These are phyloP conservation scores for Pseudotulostoma volvatum DNA, from an alignment of 495 filamentous ascomycete genomes.

Conservation along the genomic window DNA sequence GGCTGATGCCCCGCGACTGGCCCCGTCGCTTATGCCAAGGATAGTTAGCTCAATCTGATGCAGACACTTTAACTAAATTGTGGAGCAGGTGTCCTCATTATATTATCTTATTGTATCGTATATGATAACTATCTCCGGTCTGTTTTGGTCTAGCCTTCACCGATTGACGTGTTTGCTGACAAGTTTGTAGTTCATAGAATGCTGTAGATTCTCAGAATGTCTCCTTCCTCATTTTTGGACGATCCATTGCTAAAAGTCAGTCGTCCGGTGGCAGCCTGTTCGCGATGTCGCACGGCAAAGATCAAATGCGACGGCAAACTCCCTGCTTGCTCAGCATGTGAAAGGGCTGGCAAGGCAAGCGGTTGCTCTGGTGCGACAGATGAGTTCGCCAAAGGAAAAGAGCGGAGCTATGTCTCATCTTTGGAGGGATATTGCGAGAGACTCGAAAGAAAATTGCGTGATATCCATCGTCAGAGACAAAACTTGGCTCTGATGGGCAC, in stretches of 20 bases:
- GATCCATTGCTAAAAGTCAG: constrained; percentile 76
- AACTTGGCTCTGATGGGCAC: constrained; percentile 41
- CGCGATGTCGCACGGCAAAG: constrained; percentile 80
- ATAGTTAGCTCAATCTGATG: too few species aligned
- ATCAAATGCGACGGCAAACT: constrained; percentile 93
- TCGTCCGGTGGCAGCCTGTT: constrained; percentile 82
- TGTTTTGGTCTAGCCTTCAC: too few species aligned
- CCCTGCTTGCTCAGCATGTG: constrained; percentile 83
- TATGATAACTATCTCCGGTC: too few species aligned
- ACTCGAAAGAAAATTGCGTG: constrained; percentile 54
- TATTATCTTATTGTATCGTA: too few species aligned
- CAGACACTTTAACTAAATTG: too few species aligned
- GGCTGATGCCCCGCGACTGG: too few species aligned
- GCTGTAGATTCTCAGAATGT: too few species aligned
- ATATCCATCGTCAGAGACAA: constrained; percentile 38
- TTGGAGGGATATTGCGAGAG: constrained; percentile 77
- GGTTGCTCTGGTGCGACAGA: constrained; percentile 90
- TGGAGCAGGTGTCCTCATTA: too few species aligned
- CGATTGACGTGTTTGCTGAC: too few species aligned
- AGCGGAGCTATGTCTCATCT: constrained; percentile 86
- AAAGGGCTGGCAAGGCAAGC: constrained; percentile 59
- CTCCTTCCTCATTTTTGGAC: constrained; percentile 34
- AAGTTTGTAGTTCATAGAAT: too few species aligned
- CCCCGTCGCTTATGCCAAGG: too few species aligned
- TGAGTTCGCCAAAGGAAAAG: constrained; percentile 85